These are phyloP conservation scores for Aphanomyces astaci DNA, from an alignment of 352 stramenopile genomes.

Conservation along the genomic window DNA sequence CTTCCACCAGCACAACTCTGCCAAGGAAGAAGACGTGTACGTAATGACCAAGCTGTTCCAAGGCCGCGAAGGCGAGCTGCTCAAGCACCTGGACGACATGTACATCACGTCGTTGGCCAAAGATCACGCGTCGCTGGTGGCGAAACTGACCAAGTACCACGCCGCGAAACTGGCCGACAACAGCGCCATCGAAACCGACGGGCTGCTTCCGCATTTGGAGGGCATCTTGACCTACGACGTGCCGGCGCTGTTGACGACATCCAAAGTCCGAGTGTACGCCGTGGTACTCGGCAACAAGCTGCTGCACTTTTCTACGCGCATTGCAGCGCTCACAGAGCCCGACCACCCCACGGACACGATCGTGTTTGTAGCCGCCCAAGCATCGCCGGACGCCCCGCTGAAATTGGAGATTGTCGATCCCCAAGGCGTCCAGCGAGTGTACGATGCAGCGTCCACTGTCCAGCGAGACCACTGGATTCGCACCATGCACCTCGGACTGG, in stretches of 20 bases:
- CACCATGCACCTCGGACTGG: constrained; percentile 9
- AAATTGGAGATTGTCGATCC: not conserved
- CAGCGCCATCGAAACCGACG: constrained; percentile 14
- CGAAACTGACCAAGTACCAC: constrained; percentile 3
- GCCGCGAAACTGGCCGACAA: not conserved
- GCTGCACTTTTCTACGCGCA: constrained; percentile 13
- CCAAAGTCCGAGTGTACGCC: not conserved
- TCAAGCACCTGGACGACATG: constrained; percentile 8
- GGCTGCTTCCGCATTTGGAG: constrained; percentile 3
- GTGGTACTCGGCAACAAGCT: constrained; percentile 16
- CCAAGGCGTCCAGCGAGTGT: constrained; percentile 1
- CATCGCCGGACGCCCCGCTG: not conserved
- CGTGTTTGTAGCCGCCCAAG: not conserved
- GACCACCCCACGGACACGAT: not conserved
- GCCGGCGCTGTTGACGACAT: not conserved
- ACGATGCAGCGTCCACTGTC: not conserved
- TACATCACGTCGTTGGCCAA: constrained; percentile 14
- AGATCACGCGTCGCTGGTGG: constrained; percentile 13
- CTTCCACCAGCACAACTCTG: constrained; percentile 50
- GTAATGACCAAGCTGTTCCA: constrained; percentile 18
- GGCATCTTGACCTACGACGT: not conserved
- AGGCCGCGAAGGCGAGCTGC: constrained; percentile 14
- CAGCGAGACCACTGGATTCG: constrained; percentile 15
- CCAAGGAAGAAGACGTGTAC: constrained; percentile 49
- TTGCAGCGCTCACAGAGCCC: constrained; percentile 6